phyloP scores from a whole-genome alignment of 139 green algal species.

The Coelastrella sp. region DNA sequence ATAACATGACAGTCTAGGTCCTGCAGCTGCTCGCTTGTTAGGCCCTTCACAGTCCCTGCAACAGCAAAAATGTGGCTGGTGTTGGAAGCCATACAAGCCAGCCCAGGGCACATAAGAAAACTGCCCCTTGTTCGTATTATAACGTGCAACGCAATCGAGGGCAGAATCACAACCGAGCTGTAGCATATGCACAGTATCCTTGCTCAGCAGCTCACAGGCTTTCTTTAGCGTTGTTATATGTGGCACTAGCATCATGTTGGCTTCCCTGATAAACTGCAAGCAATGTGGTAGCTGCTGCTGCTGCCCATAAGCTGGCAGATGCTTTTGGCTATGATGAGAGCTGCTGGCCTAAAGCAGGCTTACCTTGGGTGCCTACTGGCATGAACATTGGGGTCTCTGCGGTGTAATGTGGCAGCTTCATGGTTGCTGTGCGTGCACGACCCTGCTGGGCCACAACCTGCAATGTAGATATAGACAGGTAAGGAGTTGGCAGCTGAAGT shows the following conservation, averaged over 20 bases:
- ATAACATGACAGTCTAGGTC: slow-evolving; percentile 92
- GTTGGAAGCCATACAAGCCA: not conserved
- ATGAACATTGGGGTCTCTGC: slow-evolving; percentile 99
- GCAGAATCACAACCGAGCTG: too few relatives aligned
- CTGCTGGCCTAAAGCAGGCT: not conserved
- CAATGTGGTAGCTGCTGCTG: not conserved
- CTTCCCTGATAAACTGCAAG: too few relatives aligned
- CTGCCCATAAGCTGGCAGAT: too few relatives aligned
- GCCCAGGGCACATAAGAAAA: not conserved
- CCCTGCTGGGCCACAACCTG: slow-evolving; percentile 83
- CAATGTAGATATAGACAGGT: not conserved
- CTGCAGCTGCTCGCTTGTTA: slow-evolving; percentile 84
- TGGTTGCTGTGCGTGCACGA: slow-evolving; percentile 74
- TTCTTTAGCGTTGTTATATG: too few relatives aligned
- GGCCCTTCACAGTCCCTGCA: slow-evolving; percentile 86
- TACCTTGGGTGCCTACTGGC: slow-evolving; percentile 97
- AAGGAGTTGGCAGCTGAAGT: too few relatives aligned
- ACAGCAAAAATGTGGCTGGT: not conserved
- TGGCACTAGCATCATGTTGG: too few relatives aligned
- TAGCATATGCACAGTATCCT: too few relatives aligned
- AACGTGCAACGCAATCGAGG: too few relatives aligned
- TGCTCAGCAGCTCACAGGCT: too few relatives aligned
- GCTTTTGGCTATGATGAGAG: too few relatives aligned
- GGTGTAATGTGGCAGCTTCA: slow-evolving; percentile 91
- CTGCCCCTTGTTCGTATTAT: too few relatives aligned